Conservation (phyloP, 1,284 basidiomycete species). For the Heterobasidion annosum region DNA sequence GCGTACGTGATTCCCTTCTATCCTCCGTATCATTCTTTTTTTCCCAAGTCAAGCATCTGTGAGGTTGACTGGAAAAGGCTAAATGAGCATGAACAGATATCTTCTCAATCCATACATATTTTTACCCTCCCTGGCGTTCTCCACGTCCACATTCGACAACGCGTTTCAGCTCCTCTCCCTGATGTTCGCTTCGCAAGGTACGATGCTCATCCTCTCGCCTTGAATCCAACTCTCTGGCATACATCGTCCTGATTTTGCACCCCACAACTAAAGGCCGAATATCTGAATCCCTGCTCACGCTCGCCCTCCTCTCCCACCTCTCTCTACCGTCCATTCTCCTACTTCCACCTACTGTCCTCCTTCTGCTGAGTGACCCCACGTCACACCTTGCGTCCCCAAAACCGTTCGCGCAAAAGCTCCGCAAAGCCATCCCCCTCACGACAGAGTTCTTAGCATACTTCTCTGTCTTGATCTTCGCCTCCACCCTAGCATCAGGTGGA, state of each 20-base stretch:
- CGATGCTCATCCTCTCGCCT: not conserved
- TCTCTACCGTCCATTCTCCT: conserved; percentile 67
- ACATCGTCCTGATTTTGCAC: not conserved
- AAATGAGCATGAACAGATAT: conserved; percentile 42
- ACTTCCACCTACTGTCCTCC: conserved; percentile 57
- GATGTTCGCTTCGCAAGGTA: conserved; percentile 68
- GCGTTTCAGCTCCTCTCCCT: conserved; percentile 57
- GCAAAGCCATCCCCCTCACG: conserved; percentile 28
- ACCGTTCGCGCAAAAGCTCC: conserved; percentile 27
- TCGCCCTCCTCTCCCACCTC: conserved; percentile 65
- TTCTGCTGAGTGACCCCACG: conserved; percentile 49
- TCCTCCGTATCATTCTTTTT: not conserved
- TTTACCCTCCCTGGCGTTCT: conserved; percentile 70
- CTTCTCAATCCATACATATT: conserved; percentile 86
- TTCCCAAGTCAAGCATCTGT: not conserved
- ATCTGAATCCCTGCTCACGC: conserved; percentile 47
- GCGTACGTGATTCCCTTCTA: not conserved
- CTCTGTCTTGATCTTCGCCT: conserved; percentile 33
- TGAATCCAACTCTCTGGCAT: too few species aligned
- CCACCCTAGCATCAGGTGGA: conserved; percentile 47
- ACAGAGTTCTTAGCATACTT: conserved; percentile 45
- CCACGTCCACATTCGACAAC: conserved; percentile 78
- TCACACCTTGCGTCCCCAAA: conserved; percentile 59
- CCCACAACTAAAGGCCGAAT: conserved; percentile 32
- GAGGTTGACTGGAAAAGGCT: not conserved